A percentile compares a stretch with the other conserved stretches of the same genome.
Evolutionary conservation across 2,329 filamentous ascomycete species (phyloP).

Genomic region (Zasmidium citrigriseum): DNA sequence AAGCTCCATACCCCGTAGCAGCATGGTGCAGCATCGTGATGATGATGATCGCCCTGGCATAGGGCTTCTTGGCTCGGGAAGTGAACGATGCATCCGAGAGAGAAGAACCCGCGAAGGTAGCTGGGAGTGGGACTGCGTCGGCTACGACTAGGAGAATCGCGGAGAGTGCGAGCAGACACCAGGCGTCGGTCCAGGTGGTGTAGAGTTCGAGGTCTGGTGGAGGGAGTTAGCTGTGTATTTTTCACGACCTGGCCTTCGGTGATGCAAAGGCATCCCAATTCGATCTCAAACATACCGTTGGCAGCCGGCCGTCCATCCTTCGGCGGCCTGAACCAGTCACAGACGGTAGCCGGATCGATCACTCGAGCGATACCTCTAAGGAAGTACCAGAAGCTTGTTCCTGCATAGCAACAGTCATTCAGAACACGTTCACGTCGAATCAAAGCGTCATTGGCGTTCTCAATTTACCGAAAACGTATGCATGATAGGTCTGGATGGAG

Average conservation of each 20-base stretch:
- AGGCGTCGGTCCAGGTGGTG: slow-evolving; percentile 39
- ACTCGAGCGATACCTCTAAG: slow-evolving; percentile 35
- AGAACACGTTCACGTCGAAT: not conserved
- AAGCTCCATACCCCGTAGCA: slow-evolving; percentile 36
- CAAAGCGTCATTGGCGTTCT: not conserved
- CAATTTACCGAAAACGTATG: slow-evolving; percentile 28
- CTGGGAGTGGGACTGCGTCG: slow-evolving; percentile 33
- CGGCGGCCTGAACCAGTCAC: slow-evolving; percentile 38
- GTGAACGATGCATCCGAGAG: slow-evolving; percentile 14
- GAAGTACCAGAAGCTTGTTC: slow-evolving; percentile 40
- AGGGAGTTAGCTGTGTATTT: not conserved
- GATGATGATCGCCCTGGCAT: slow-evolving; percentile 33
- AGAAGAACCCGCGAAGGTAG: slow-evolving; percentile 21
- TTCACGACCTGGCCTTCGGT: too few species aligned
- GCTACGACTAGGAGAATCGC: slow-evolving; percentile 33
- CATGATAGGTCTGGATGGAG: slow-evolving; percentile 29
- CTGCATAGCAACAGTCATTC: slow-evolving; percentile 12
- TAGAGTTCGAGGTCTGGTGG: slow-evolving; percentile 39
- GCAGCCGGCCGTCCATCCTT: slow-evolving; percentile 24
- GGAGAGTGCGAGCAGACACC: slow-evolving; percentile 35
- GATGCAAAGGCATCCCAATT: too few species aligned
- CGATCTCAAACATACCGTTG: slow-evolving; percentile 22
- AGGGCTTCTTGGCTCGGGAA: slow-evolving; percentile 30
- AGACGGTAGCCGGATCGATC: slow-evolving; percentile 36
- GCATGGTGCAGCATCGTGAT: slow-evolving; percentile 39